Evolutionary conservation across 129 eudicot genomes (phyloP).

Genomic region (Helichrysum umbraculigerum): DNA sequence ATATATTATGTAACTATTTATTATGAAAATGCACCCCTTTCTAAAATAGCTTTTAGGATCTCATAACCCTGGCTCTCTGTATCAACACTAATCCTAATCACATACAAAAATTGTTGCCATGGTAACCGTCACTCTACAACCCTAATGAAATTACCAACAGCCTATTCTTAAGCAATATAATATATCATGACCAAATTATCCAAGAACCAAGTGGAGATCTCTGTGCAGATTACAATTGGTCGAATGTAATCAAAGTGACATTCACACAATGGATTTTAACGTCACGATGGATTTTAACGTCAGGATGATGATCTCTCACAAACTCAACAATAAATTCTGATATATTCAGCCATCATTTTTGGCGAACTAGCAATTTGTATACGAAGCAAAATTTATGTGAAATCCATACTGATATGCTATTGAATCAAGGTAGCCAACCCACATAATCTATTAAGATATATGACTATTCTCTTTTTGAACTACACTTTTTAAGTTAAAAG

Average conservation of each 20-base stretch:
- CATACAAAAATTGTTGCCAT: neutral
- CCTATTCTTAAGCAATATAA: neutral
- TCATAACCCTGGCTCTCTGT: neutral
- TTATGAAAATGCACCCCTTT: neutral
- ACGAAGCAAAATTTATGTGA: neutral
- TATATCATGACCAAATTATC: neutral
- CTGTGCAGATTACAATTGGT: slow-evolving; percentile 4
- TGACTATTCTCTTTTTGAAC: slow-evolving; percentile 1
- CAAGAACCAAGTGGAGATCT: neutral
- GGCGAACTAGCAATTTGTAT: neutral
- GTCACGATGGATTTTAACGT: neutral
- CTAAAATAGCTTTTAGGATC: neutral
- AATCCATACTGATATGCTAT: neutral
- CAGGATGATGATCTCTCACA: slow-evolving; percentile 1
- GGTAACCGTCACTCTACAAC: neutral
- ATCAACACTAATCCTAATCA: neutral
- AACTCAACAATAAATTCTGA: neutral
- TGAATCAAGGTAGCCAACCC: neutral
- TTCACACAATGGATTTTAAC: neutral
- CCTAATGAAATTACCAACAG: neutral
- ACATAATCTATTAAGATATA: neutral
- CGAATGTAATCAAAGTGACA: neutral
- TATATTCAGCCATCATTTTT: neutral
- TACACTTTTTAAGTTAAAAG: slow-evolving; percentile 11
- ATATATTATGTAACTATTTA: neutral